Evolutionary conservation across 768 basidiomycete genomes (phyloP).

Genomic region (Vishniacozyma victoriae): DNA sequence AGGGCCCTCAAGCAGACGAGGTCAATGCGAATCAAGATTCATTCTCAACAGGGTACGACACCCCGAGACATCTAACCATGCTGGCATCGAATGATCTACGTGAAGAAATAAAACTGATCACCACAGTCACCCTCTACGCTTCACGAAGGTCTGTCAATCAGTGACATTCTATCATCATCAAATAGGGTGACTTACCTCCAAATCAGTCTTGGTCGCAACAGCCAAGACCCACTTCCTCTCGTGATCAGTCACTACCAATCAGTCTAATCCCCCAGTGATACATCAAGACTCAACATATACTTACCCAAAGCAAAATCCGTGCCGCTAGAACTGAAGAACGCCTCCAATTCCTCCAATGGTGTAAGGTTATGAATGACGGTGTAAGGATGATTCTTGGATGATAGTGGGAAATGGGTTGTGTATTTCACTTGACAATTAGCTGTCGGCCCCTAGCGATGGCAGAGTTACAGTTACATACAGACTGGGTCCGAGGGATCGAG

Average conservation of each 20-base stretch:
- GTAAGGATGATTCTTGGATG: conserved; percentile 37
- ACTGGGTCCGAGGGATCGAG: conserved; percentile 73
- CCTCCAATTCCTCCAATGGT: conserved; percentile 71
- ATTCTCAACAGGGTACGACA: too few species aligned
- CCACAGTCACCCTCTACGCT: conserved; percentile 29
- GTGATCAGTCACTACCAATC: conserved; percentile 64
- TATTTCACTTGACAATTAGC: conserved; percentile 21
- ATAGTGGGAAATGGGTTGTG: conserved; percentile 40
- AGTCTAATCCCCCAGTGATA: neutral
- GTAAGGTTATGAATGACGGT: conserved; percentile 70
- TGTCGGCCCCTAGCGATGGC: neutral
- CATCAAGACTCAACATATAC: neutral
- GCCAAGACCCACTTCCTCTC: conserved; percentile 46
- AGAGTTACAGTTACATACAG: conserved; percentile 24
- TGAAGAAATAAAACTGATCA: too few species aligned
- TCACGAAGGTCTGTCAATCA: conserved; percentile 35
- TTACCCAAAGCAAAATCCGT: conserved; percentile 37
- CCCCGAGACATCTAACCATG: too few species aligned
- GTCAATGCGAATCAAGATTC: too few species aligned
- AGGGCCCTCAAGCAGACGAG: too few species aligned
- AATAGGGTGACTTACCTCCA: conserved; percentile 37
- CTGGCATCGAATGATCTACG: too few species aligned
- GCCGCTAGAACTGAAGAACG: conserved; percentile 54
- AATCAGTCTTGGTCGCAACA: conserved; percentile 42
- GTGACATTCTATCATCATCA: neutral